Evolutionary conservation across 345 rosid genomes (phyloP).

Genomic region (Hibiscus tridactylites): DNA sequence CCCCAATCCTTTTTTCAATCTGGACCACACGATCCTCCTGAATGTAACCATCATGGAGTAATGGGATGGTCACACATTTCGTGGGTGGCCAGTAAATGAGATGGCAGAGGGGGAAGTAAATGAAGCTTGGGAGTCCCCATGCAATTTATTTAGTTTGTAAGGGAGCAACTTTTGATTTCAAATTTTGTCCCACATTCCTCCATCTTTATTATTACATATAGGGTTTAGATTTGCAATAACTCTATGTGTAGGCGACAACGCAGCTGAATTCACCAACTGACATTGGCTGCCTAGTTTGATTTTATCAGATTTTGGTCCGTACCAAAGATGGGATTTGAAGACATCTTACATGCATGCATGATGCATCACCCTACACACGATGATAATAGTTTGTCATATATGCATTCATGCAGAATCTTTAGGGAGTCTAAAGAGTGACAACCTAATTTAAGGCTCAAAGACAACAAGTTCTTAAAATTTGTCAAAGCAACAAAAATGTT

Average conservation of each 20-base stretch:
- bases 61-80: conserved; percentile 1
- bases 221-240: neutral
- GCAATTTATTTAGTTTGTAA: neutral
- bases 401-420: no score
- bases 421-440: no score
- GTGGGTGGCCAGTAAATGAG: conserved; percentile 9
- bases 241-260: neutral
- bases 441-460: no score
- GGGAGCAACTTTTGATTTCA: neutral
- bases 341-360: no score
- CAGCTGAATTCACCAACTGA: neutral
- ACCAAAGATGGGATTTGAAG: no score
- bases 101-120: conserved; percentile 4
- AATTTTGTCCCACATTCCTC: conserved; percentile 9
- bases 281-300: neutral
- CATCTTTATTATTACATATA: neutral
- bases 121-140: conserved; percentile 6
- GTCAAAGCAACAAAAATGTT: no score
- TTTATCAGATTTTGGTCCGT: neutral
- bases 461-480: no score
- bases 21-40: neutral
- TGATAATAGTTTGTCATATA: no score
- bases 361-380: no score
- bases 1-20: conserved; percentile 9
- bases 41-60: neutral